Evolutionary conservation across 345 rosid species (phyloP).

Genomic region (Zanthoxylum bungeanum): DNA sequence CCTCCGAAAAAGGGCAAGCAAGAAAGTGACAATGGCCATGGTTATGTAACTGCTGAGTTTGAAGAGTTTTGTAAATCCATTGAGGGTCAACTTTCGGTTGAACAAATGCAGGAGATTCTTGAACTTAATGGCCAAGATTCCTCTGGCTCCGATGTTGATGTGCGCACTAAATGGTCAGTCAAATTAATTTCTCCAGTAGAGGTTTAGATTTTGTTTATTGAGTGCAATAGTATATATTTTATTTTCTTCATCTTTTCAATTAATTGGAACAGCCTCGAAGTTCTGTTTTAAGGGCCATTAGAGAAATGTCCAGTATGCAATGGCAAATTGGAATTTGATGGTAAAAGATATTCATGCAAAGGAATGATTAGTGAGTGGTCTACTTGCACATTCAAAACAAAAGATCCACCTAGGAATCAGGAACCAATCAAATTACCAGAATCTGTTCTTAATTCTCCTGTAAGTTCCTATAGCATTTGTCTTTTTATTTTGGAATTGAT

Average conservation of each 20-base stretch:
- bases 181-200: slow-evolving; percentile 5
- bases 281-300: slow-evolving; percentile 59
- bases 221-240: too few species aligned
- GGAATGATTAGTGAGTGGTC: slow-evolving; percentile 83
- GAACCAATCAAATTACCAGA: slow-evolving; percentile 50
- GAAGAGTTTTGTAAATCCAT: slow-evolving; percentile 50
- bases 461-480: slow-evolving; percentile 13
- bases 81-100: slow-evolving; percentile 44
- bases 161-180: slow-evolving; percentile 38
- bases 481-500: neutral
- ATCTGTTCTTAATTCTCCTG: slow-evolving; percentile 48
- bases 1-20: slow-evolving; percentile 60
- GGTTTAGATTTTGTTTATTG: too few species aligned
- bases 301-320: slow-evolving; percentile 61
- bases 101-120: slow-evolving; percentile 62
- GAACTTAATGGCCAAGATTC: slow-evolving; percentile 58
- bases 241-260: neutral
- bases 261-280: slow-evolving; percentile 48
- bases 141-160: slow-evolving; percentile 39
- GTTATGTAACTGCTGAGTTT: slow-evolving; percentile 35
- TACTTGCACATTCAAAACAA: slow-evolving; percentile 61
- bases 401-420: slow-evolving; percentile 55
- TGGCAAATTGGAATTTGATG: slow-evolving; percentile 49
- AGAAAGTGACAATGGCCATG: slow-evolving; percentile 28
- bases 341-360: slow-evolving; percentile 49